phyloP scores from a whole-genome alignment of 805 yeast species.

The Grigorovia humatica region DNA sequence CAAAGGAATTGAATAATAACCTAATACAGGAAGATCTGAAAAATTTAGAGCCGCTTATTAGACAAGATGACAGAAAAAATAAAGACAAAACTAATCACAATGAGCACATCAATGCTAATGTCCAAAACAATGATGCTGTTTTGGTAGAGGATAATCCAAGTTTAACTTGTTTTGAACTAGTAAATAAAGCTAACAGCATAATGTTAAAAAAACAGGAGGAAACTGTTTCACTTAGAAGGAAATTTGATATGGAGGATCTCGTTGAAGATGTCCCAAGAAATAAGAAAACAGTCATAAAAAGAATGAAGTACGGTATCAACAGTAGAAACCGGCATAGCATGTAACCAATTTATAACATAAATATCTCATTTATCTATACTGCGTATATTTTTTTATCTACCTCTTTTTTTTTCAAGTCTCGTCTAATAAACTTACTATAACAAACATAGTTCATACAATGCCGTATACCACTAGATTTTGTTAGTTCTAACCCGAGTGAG shows the following conservation, averaged over 20 bases:
- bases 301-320: constrained; percentile 1
- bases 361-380: too few species aligned
- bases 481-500: too few species aligned
- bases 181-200: background rate
- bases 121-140: background rate
- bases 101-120: background rate
- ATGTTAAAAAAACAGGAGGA: background rate
- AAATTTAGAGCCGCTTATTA: background rate
- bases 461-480: too few species aligned
- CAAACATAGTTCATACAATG: too few species aligned
- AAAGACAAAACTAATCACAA: too few species aligned
- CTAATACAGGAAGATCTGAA: background rate
- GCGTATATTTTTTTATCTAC: too few species aligned
- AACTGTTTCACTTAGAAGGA: background rate
- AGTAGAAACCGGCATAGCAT: background rate
- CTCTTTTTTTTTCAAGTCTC: too few species aligned
- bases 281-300: background rate
- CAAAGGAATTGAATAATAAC: background rate
- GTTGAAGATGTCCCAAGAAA: background rate
- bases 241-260: background rate
- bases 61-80: background rate
- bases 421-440: too few species aligned
- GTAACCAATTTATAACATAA: background rate
- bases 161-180: background rate
- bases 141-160: background rate